Base-by-base conservation (phyloP, 2,329 filamentous ascomycete genomes). In the Lasiodiplodia gonubiensis region DNA sequence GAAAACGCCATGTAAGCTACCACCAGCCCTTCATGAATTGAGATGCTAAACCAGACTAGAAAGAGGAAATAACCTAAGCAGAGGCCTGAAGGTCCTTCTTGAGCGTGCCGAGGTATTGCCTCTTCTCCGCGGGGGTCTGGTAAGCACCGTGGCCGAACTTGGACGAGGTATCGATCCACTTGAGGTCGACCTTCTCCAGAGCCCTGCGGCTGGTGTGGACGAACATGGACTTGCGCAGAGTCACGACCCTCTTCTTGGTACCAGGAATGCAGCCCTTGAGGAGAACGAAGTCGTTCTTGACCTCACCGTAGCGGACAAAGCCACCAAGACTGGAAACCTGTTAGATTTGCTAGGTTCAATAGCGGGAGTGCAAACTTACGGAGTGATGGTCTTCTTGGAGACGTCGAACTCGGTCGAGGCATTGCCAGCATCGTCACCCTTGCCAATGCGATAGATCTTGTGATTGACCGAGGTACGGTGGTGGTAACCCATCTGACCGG, bases 401-500 rank as follows among this genome's bases (percentile, higher is more conserved):
- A 97, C 89, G 81, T 99, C 95, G 80, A 94, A 90, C 73, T 97
- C 93, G 74, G 95, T 99, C 68, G 94, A 92, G 77, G 93, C 95
- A 85, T 93, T 97, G 83, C 90, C 90, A 81, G 95, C 93, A 78
- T 95, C 92, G 74, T 88, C 87, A 78, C 88, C 94, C 90, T 95
- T 96, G 81, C 94, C 95, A 77, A 99, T 92, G 76, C 95, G 93
- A 92, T 98, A 99, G 82, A 99, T 85, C 92, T 99, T 99, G 93
- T 99, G 95, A 92, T 99, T 99, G 88, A 95, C 92, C 72, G 95
- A 98, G 80, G 95, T 99, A 91, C 95, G 94, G 88, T 99, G 95
- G 85, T 99, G 95, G 91, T 99, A 99, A 89, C 95, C 95, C 85
- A 90, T 89, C 88, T 99, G 95, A 97, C 95, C 95, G 74, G 95